Conservation (phyloP, 1,284 basidiomycete genomes). For the Trichosporon sp. region DNA sequence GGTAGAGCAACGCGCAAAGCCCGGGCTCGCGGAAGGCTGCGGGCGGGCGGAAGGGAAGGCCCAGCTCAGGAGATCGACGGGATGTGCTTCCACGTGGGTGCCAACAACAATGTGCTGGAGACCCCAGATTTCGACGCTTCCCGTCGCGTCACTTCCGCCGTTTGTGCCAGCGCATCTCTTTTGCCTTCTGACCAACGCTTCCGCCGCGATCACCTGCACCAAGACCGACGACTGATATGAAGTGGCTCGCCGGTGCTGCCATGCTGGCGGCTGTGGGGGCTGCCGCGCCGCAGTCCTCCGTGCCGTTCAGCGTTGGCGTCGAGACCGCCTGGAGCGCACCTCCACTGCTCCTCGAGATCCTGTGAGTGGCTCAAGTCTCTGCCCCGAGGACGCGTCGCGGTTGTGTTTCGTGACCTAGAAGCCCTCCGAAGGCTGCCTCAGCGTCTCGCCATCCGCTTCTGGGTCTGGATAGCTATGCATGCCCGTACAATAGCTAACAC, state of each 20-base stretch:
- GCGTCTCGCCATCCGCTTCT: too few relatives aligned
- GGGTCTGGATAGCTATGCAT: slow-evolving; percentile 12
- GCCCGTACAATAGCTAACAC: not conserved
- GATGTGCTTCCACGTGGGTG: not conserved
- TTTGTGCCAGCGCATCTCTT: not conserved
- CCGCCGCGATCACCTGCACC: not conserved
- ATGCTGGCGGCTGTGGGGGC: not conserved
- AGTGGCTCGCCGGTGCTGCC: slow-evolving; percentile 14
- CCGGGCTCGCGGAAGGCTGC: not conserved
- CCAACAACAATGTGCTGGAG: not conserved
- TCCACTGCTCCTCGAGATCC: slow-evolving; percentile 69
- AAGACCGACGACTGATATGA: slow-evolving; percentile 2
- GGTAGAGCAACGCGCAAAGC: not conserved
- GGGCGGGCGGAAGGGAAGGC: not conserved
- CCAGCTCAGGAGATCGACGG: not conserved
- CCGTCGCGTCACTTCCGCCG: not conserved
- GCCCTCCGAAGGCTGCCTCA: too few relatives aligned
- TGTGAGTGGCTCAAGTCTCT: slow-evolving; percentile 57
- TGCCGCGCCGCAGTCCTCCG: slow-evolving; percentile 48
- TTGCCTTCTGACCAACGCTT: not conserved
- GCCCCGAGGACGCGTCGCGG: not conserved
- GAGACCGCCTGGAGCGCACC: slow-evolving; percentile 75
- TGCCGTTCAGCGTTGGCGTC: slow-evolving; percentile 71
- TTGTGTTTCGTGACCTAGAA: too few relatives aligned
- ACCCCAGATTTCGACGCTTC: not conserved